Evolutionary conservation across 768 basidiomycete genomes (phyloP), one percentile per base, ranked within the genome.

Genomic region (Tubosaeta brunneosetosa): DNA sequence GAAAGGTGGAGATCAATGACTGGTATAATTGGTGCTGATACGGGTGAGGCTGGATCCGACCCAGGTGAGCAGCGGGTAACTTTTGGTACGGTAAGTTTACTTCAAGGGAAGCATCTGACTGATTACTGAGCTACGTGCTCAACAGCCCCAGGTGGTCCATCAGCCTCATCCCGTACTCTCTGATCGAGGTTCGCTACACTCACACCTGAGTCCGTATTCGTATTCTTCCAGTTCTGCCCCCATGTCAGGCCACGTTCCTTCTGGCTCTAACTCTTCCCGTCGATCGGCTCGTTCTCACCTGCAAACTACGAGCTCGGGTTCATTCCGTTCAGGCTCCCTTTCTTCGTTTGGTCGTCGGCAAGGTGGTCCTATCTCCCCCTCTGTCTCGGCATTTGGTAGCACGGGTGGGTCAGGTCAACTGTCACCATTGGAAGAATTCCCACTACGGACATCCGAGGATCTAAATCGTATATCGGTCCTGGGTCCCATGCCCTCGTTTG

Each of bases 131-230:
- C 58, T 61, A 27, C 10, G 41, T 13, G 65, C 36, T 49, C 38
- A 13, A 52, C 58, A 84, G 75, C 76, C 77, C 25, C 70, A 71
- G 60, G 66, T 77, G 36, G 65, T 77, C 33, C 74, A 79, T 48
- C 70, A 70, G 29, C 68, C 65, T n/a, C 70, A 68, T 34, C 61
- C 69, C 22, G 61, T 75, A 40, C 65, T 65, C n/a, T 84, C 86
- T 22, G 83, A 87, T 58, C 76, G 77, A 57, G 83, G 78, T 25
- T 88, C 87, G 0, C 65, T 88, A 11, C 79, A 84, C 58, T 87
- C 86, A 0, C 78, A 79, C 49, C 65, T 84, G 17, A 74, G 73
- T 57, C 80, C 83, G 0, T 63, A 69, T 14, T 69, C 76, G 2
- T 64, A 62, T 26, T 74, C 75, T 42, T 80, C 82, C 1, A 79